Base-by-base conservation (phyloP, 805 yeast genomes). In the Cyberlindnera mrakii region DNA sequence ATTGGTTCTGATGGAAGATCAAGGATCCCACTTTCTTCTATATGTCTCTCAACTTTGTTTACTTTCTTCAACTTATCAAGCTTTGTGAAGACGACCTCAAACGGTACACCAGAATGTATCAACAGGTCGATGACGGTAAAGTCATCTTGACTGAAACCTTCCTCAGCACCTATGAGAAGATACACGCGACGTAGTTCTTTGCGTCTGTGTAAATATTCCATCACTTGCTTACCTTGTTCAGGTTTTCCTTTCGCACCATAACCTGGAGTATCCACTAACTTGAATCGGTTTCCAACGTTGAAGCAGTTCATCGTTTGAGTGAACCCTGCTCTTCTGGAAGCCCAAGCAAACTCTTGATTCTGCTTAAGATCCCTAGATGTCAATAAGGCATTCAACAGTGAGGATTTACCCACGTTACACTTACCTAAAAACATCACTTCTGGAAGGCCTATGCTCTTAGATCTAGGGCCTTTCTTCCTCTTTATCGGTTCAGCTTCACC, bases 241-340 rank as follows among this genome's bases (percentile, higher is more conserved):
- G 54, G 57, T 14, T 71, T 72, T 15, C 95, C 89, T 47, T 72
- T 77, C 33, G 64, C 72, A 3, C 98, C 98, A 59, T 90, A 90
- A 0, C 98, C 98, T 1, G 98, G 98, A 19, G 88, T 75, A 58
- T 90, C 98, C 2, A 88, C 76, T 4, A 90, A 54, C 47, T 87
- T 67, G 35, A 90, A 66, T 43, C 72, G 66, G 39, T 76, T 75
- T 4, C 84, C 84, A 11, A 85, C 63, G 45, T 79, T 83, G 63
- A 73, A 89, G 49, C 86, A 80, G 56, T 85, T 85, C 55, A 89
- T 64, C 4, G 91, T 67, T 44, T 68, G 68, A 0, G 82, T 77
- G 48, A 65, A 74, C 6, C 85, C 86, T 17, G 81, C 79, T 47
- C 67, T 65, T 45, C 63, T 64, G 0, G 82, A 77, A 1, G 77